Conservation (phyloP, 2,329 filamentous ascomycete species). For the Xylariales sp. region DNA sequence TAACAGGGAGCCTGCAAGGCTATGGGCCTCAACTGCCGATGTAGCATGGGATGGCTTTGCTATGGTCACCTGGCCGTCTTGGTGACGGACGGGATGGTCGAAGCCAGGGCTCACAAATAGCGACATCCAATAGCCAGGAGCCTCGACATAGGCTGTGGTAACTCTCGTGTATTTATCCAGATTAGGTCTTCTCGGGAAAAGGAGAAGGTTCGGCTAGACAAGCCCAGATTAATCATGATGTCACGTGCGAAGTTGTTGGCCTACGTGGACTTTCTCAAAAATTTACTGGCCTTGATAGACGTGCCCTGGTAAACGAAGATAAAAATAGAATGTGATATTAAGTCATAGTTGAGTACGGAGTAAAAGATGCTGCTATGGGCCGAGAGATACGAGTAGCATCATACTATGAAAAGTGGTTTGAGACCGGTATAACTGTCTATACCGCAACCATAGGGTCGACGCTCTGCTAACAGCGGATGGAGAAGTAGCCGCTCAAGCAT, state of each 20-base stretch:
- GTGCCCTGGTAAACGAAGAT: neutral
- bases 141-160: constrained; percentile 24
- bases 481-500: too few relatives aligned
- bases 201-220: constrained; percentile 19
- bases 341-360: neutral
- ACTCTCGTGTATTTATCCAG: constrained; percentile 38
- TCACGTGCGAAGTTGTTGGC: constrained; percentile 23
- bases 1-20: constrained; percentile 18
- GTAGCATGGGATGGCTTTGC: constrained; percentile 17
- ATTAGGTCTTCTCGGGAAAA: constrained; percentile 34
- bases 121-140: constrained; percentile 29
- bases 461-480: too few relatives aligned
- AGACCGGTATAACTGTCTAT: neutral
- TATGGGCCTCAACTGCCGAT: constrained; percentile 35
- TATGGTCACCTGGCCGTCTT: constrained; percentile 26
- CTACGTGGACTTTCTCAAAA: neutral
- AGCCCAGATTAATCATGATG: constrained; percentile 20
- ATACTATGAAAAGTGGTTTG: neutral
- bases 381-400: neutral
- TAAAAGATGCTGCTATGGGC: neutral
- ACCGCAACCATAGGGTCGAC: neutral
- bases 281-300: neutral
- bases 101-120: neutral
- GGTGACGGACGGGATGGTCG: constrained; percentile 10
- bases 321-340: neutral